phyloP scores from a whole-genome alignment of 148 eudicot genomes.

The Amaranthus hypochondriacus region DNA sequence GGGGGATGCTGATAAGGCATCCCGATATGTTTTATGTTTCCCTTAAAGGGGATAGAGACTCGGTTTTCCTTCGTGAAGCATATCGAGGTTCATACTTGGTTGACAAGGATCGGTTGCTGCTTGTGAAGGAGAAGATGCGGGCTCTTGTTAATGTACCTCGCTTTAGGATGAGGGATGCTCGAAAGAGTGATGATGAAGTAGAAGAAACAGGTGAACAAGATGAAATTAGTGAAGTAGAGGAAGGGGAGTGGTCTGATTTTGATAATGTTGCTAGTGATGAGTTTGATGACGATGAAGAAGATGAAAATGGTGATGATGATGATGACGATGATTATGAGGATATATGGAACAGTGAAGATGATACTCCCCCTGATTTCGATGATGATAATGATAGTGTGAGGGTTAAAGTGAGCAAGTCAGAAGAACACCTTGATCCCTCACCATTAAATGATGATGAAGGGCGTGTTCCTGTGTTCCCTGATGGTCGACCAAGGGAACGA shows the following conservation, averaged over 20 bases:
- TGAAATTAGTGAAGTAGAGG: conserved; percentile 45
- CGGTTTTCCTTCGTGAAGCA: conserved; percentile 93
- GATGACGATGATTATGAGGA: conserved; percentile 27
- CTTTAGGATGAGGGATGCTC: conserved; percentile 40
- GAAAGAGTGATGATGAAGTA: conserved; percentile 29
- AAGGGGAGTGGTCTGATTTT: conserved; percentile 75
- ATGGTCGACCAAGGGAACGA: conserved; percentile 90
- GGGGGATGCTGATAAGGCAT: conserved; percentile 97
- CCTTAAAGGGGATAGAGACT: conserved; percentile 89
- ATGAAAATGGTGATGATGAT: conserved; percentile 24
- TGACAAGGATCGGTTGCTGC: conserved; percentile 68
- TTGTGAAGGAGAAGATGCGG: conserved; percentile 90
- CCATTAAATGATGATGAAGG: conserved; percentile 43
- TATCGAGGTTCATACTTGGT: conserved; percentile 78
- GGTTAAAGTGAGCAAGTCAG: conserved; percentile 34
- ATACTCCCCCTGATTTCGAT: conserved; percentile 71
- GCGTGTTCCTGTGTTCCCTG: conserved; percentile 62
- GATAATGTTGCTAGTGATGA: conserved; percentile 50
- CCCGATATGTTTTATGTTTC: conserved; percentile 98
- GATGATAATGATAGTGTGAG: conserved; percentile 45
- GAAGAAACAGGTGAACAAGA: conserved; percentile 22
- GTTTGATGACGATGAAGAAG: conserved; percentile 37
- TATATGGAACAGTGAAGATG: conserved; percentile 45
- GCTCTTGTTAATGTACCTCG: conserved; percentile 70
- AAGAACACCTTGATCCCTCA: conserved; percentile 28